Percentiles rank a stretch among this genome's conserved stretches.
Evolutionary conservation across 2,329 filamentous ascomycete genomes (phyloP).

Genomic region (Colletotrichum gloeosporioides): DNA sequence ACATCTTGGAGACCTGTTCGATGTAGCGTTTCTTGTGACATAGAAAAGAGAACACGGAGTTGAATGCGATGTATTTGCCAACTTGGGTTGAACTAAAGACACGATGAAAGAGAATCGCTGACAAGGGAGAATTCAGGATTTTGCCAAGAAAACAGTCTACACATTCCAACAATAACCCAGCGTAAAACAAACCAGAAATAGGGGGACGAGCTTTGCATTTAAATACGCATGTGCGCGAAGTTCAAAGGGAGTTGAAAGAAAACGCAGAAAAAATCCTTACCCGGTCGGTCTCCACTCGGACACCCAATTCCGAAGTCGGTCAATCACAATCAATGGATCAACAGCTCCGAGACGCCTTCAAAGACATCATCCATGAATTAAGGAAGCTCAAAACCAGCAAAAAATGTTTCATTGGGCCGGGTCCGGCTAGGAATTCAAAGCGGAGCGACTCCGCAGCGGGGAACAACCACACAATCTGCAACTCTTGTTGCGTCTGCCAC

Average conservation of each 20-base stretch:
- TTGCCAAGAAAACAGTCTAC: not conserved
- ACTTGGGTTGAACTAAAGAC: not conserved
- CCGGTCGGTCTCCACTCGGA: not conserved
- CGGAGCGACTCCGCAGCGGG: slow-evolving; percentile 15
- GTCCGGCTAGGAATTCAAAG: not conserved
- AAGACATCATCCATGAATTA: not conserved
- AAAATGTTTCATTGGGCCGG: not conserved
- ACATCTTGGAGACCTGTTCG: not conserved
- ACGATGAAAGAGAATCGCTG: not conserved
- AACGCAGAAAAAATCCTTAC: not conserved
- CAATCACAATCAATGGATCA: not conserved
- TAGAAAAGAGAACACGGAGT: not conserved
- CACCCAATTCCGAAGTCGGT: slow-evolving; percentile 10
- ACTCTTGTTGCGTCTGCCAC: slow-evolving; percentile 2
- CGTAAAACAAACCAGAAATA: not conserved
- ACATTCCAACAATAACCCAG: not conserved
- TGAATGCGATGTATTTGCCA: not conserved
- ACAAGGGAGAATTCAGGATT: not conserved
- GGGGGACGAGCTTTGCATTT: not conserved
- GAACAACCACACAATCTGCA: slow-evolving; percentile 4
- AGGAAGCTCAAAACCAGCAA: not conserved
- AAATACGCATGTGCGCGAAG: not conserved
- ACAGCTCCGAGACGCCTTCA: not conserved
- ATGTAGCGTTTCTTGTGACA: not conserved
- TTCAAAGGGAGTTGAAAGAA: not conserved